These are phyloP conservation scores for Lomentospora prolificans DNA, from an alignment of 2,329 filamentous ascomycete genomes.

Conservation along the genomic window DNA sequence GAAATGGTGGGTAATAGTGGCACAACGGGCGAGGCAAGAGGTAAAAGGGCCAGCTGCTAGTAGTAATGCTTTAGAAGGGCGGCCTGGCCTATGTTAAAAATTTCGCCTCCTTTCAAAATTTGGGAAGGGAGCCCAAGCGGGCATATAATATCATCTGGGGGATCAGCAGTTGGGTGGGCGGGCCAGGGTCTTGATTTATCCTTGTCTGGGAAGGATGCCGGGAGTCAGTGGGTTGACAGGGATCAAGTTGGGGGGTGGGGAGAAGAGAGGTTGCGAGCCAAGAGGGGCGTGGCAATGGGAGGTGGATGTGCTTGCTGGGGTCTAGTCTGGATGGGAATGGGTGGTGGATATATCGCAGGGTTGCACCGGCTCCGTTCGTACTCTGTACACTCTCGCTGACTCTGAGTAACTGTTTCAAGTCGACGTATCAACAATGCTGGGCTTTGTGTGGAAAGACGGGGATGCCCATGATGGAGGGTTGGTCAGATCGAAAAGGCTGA, in stretches of 20 bases:
- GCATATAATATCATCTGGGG: constrained; percentile 9
- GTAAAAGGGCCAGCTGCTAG: background rate
- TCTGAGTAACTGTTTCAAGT: constrained; percentile 16
- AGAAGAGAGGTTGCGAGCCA: background rate
- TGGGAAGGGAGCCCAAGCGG: background rate
- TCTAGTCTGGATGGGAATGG: background rate
- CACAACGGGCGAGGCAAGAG: background rate
- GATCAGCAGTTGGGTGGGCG: constrained; percentile 9
- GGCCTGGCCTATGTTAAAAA: background rate
- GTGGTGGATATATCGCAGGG: background rate
- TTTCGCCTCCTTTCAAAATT: background rate
- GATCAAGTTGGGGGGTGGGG: constrained; percentile 8
- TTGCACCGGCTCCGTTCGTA: background rate
- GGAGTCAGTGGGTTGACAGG: constrained; percentile 10
- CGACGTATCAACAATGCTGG: constrained; percentile 19
- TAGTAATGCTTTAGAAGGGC: background rate
- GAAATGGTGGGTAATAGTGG: background rate
- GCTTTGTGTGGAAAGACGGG: constrained; percentile 12
- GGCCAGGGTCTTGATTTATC: background rate
- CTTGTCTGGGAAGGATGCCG: constrained; percentile 1
- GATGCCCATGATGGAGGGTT: constrained; percentile 14
- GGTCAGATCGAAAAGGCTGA: constrained; percentile 8
- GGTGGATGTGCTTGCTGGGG: background rate
- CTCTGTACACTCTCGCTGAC: background rate
- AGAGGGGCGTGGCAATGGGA: constrained; percentile 6